A percentile compares a stretch with the other conserved stretches of the same genome.
phyloP scores from a whole-genome alignment of 192 early-diverging fungal genomes.

The Backusella psychrophila region DNA sequence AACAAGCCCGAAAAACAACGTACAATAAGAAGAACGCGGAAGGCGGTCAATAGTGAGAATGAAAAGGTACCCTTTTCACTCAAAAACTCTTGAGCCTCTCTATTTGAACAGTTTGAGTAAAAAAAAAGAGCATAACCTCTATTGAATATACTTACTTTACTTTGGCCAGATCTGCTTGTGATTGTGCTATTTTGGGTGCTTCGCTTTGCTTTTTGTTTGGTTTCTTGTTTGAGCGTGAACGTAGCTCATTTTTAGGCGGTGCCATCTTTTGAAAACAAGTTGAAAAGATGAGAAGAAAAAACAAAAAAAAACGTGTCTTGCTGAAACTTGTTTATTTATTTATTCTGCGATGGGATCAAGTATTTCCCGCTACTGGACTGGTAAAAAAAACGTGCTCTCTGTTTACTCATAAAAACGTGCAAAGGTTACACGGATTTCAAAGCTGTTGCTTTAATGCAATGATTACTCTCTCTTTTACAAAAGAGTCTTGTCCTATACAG shows the following conservation, averaged over 20 bases:
- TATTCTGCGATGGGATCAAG: not conserved
- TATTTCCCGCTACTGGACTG: not conserved
- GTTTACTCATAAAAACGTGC: not conserved
- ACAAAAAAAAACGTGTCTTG: not conserved
- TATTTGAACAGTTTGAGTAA: not conserved
- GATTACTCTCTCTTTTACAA: too few species aligned
- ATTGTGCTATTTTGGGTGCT: not conserved
- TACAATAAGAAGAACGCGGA: conserved; percentile 49
- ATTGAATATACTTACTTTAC: not conserved
- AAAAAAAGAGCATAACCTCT: too few species aligned
- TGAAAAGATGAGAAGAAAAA: not conserved
- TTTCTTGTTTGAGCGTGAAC: not conserved
- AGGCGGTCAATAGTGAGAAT: conserved; percentile 37
- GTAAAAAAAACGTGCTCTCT: not conserved
- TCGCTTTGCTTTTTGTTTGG: not conserved
- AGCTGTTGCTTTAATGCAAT: too few species aligned
- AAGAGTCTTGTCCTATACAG: too few species aligned
- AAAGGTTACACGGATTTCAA: too few species aligned
- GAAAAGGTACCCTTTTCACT: conserved; percentile 26
- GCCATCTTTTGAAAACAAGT: not conserved
- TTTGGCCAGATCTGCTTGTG: not conserved
- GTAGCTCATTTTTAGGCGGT: not conserved
- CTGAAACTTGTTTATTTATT: not conserved
- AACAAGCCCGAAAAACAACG: conserved; percentile 54
- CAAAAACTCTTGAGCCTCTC: conserved; percentile 13